Conservation (phyloP, 495 filamentous ascomycete species). For the Aspergillus wentii region DNA sequence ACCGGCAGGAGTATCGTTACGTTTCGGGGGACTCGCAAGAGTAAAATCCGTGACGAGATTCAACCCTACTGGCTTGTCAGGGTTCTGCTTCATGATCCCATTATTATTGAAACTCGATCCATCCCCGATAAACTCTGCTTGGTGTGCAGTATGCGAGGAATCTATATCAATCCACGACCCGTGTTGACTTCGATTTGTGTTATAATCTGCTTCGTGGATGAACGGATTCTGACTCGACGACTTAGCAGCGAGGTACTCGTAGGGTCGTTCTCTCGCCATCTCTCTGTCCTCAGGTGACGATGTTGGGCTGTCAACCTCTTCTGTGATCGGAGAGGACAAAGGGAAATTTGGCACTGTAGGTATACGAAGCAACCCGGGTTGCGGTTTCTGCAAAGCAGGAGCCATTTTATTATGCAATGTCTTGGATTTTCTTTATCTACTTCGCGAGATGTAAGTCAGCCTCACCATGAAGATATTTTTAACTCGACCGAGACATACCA, state of each 20-base stretch:
- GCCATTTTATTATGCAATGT: no score
- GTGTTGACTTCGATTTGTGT: slow-evolving; percentile 4
- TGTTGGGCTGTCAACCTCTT: slow-evolving; percentile 36
- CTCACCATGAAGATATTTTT: no score
- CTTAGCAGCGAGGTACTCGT: slow-evolving; percentile 25
- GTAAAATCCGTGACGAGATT: slow-evolving; percentile 58
- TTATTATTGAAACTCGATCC: no score
- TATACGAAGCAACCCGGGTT: slow-evolving; percentile 21
- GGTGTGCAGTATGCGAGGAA: not conserved
- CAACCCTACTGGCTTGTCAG: slow-evolving; percentile 49
- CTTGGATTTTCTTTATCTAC: not conserved
- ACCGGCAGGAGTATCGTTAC: slow-evolving; percentile 7
- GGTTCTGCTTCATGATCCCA: slow-evolving; percentile 41
- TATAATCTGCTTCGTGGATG: slow-evolving; percentile 8
- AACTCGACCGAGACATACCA: no score
- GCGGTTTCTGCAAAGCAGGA: slow-evolving; percentile 17
- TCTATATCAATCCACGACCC: not conserved
- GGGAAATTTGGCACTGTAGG: slow-evolving; percentile 34
- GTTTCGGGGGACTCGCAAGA: slow-evolving; percentile 11
- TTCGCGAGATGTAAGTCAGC: no score
- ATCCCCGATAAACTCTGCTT: no score
- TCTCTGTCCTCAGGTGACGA: slow-evolving; percentile 31
- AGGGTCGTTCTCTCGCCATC: slow-evolving; percentile 22
- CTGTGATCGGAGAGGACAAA: slow-evolving; percentile 41
- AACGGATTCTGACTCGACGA: slow-evolving; percentile 19